Conservation (phyloP, 2,329 filamentous ascomycete genomes). For the Verticillium longisporum region DNA sequence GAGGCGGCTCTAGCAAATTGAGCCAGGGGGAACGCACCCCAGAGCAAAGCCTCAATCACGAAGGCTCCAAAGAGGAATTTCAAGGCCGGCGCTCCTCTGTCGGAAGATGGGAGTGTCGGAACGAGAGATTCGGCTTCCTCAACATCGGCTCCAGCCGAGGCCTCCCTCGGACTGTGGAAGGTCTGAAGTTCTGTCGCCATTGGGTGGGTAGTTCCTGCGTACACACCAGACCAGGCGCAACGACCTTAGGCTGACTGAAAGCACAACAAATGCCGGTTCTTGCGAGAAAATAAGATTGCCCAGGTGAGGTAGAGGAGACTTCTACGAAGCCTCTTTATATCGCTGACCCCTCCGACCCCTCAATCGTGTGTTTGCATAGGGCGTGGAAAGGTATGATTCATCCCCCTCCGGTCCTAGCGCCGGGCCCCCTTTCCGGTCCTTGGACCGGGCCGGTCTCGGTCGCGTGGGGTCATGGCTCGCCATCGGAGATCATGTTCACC, state of each 20-base stretch:
- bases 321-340: no score
- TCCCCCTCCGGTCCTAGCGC: background rate
- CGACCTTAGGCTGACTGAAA: background rate
- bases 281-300: background rate
- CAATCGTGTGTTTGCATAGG: background rate
- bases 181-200: background rate
- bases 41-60: slow-evolving; percentile 15
- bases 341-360: background rate
- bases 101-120: slow-evolving; percentile 12
- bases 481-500: no score
- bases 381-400: background rate
- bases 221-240: background rate
- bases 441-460: background rate
- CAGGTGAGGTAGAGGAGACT: no score
- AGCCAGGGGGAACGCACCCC: slow-evolving; percentile 12
- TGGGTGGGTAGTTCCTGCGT: background rate
- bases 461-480: background rate
- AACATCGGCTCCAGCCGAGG: slow-evolving; percentile 1
- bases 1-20: background rate
- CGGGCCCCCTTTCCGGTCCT: background rate
- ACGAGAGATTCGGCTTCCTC: slow-evolving; percentile 8
- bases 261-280: background rate
- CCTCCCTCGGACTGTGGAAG: background rate
- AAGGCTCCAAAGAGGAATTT: slow-evolving; percentile 15
- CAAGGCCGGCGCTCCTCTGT: slow-evolving; percentile 13